phyloP scores from a whole-genome alignment of 306 rosid genomes.

The Argentina anserina region DNA sequence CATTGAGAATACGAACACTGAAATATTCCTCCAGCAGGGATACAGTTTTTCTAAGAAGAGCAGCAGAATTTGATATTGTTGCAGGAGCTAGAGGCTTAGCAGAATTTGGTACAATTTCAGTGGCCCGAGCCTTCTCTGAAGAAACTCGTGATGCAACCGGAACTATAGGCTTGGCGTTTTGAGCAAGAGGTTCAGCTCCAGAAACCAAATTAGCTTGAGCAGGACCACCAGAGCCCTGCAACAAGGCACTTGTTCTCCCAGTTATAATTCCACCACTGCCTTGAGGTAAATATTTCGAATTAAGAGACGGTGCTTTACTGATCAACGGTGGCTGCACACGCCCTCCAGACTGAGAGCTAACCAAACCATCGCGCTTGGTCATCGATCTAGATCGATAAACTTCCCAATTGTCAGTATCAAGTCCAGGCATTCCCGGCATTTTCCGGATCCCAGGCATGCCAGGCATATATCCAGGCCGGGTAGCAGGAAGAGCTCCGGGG shows the following conservation, averaged over 20 bases:
- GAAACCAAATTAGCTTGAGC: slow-evolving; percentile 8
- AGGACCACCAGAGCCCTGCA: slow-evolving; percentile 30
- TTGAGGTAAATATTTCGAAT: slow-evolving; percentile 38
- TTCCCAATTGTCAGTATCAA: slow-evolving; percentile 35
- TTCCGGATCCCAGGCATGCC: slow-evolving; percentile 34
- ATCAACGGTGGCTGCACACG: slow-evolving; percentile 24
- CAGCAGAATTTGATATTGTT: slow-evolving; percentile 7
- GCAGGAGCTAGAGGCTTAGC: slow-evolving; percentile 25
- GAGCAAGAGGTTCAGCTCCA: slow-evolving; percentile 13
- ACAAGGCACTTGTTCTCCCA: slow-evolving; percentile 39
- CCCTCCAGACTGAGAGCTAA: slow-evolving; percentile 6
- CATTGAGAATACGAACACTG: slow-evolving; percentile 33
- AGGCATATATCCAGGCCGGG: slow-evolving; percentile 36
- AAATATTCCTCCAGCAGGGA: slow-evolving; percentile 45
- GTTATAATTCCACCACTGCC: slow-evolving; percentile 33
- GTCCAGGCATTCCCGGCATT: slow-evolving; percentile 44
- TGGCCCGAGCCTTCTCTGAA: slow-evolving; percentile 13
- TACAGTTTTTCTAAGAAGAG: slow-evolving; percentile 30
- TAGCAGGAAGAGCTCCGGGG: slow-evolving; percentile 30
- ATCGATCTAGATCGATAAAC: slow-evolving; percentile 30
- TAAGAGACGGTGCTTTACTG: slow-evolving; percentile 28
- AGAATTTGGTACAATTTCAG: slow-evolving; percentile 15
- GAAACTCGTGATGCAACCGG: slow-evolving; percentile 6
- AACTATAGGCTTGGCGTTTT: slow-evolving; percentile 17
- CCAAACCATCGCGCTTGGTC: slow-evolving; percentile 22